Evolutionary conservation across 495 filamentous ascomycete species (phyloP), one percentile per base, ranked within the genome.

Genomic region (Pseudevernia furfuracea): DNA sequence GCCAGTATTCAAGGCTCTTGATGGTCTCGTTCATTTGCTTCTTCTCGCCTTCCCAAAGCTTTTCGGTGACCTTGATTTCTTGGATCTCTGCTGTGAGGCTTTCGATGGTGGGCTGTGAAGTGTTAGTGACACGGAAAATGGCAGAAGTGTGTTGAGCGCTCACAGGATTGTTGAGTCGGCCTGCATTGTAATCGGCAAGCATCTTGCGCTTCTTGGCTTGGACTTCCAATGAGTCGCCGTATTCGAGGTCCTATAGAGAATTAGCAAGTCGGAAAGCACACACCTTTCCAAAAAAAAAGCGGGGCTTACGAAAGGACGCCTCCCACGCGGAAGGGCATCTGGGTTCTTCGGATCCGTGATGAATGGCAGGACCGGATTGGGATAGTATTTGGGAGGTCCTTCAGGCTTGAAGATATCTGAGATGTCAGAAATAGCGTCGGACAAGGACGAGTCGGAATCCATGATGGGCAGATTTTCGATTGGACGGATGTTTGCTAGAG

Each of bases 401-500:
- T 36, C 37, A n/a, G 63, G 43, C 30, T 37, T 65, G 34, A n/a
- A 60, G 55, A 36, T 36, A 15, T 56, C 48, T 34, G 43, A 69
- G 11, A 64, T 58, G 38, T 67, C 65, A 19, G 60, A 63, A 23
- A 41, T 39, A n/a, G 58, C 48, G n/a, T 67, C 65, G 37, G 67
- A 64, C 44, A 67, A 44, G 19, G 32, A 55, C 28, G 65, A 67
- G 43, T 69, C 65, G n/a, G 65, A 67, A 14, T 69, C 75, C 1
- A 71, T 66, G 34, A 60, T 5, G 14, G 53, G 55, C 11, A 68
- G 23, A 9, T 61, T 61, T 44, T 70, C 68, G 46, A 83, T 69
- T 37, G 77, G 74, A 59, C 76, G 75, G 23, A 84, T 74, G 4
- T 62, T 57, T 25, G 80, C 74, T 10, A 84, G 60, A 36, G 75